phyloP scores from a whole-genome alignment of 129 eudicot species.

The Helichrysum umbraculigerum region DNA sequence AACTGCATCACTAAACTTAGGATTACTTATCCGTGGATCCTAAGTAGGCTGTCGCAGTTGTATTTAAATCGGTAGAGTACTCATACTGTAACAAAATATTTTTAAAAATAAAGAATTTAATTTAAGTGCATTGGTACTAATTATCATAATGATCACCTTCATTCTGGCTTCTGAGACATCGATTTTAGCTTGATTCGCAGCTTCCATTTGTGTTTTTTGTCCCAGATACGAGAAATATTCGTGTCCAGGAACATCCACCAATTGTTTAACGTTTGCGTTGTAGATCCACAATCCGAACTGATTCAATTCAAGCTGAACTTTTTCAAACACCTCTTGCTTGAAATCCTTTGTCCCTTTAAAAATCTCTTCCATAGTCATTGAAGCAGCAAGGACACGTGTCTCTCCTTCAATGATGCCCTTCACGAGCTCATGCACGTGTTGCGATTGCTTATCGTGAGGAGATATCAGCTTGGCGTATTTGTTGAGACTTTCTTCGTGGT shows the following conservation, averaged over 20 bases:
- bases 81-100: not conserved
- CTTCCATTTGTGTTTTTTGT: conserved; percentile 73
- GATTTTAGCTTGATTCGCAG: conserved; percentile 57
- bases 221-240: conserved; percentile 71
- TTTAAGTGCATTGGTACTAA: not conserved
- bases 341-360: conserved; percentile 61
- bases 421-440: conserved; percentile 60
- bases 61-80: not conserved
- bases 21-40: not conserved
- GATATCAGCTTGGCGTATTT: conserved; percentile 68
- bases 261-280: conserved; percentile 62
- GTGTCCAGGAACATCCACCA: conserved; percentile 66
- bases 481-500: conserved; percentile 41
- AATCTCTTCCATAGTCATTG: conserved; percentile 76
- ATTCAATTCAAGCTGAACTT: conserved; percentile 55
- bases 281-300: conserved; percentile 65
- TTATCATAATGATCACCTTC: conserved; percentile 32
- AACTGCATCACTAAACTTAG: not conserved
- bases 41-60: not conserved
- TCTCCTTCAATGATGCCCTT: conserved; percentile 72
- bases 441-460: conserved; percentile 50
- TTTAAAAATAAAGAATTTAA: not conserved
- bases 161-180: conserved; percentile 77
- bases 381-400: conserved; percentile 66
- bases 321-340: conserved; percentile 57